Evolutionary conservation across 176 grass and related monocot genomes (phyloP), one percentile per base, ranked within the genome.

Genomic region (Avena atlantica): DNA sequence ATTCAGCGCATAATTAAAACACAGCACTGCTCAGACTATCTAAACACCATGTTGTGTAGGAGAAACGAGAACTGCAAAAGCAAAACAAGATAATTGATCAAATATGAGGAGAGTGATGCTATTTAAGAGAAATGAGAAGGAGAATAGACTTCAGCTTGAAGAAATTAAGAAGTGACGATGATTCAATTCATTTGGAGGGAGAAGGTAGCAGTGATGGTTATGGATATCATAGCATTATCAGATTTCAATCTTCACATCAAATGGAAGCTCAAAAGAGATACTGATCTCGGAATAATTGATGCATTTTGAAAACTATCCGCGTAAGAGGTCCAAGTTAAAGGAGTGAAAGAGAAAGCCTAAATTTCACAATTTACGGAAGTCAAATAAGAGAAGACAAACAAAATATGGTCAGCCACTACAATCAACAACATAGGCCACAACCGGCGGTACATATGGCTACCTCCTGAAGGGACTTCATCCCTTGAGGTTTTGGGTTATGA

Each of bases 11-110:
- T 56, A 23, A 74, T 29, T 37, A 67, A 86, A 50, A 69, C 70
- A 52, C 61, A 81, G 59, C 79, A 78, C 78, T 19, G 31, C 12
- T 45, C 9, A 40, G 57, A 65, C 78, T 83, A 90, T 90, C 65
- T 87, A 90, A 72, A 24, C 45, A 87, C 52, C 89, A 84, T 79
- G 80, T 40, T 74, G 9, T 55, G 47, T 66, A 66, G 80, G 17
- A 83, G 74, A 31, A 79, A 79, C 20, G 3, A 80, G 12, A 83
- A 74, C 89, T 87, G 89, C 84, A 83, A 65, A 79, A 86, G 36
- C 65, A 70, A 73, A 79, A 70, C 44, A 83, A 57, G 45, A 90
- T 34, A 55, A 25, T 24, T 56, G 25, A 87, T 64, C 80, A 90
- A 58, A 90, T 78, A 45, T 69, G 77, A 82, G 62, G n/a, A 86